Conservation (phyloP, 352 stramenopile species). For the Aphanomyces stellatus region DNA sequence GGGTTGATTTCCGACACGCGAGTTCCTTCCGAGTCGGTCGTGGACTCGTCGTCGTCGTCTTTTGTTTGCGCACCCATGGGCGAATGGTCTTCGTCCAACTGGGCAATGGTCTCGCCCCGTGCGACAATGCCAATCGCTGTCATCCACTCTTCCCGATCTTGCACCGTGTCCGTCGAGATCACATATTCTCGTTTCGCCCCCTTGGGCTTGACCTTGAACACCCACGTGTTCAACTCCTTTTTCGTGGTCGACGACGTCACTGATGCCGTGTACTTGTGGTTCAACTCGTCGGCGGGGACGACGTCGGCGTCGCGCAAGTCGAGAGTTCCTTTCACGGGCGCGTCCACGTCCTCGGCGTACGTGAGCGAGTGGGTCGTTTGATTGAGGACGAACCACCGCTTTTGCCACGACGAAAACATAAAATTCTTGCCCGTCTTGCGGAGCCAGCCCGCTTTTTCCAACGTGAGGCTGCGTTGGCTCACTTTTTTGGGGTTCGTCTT, state of each 20-base stretch:
- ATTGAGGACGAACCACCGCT: constrained; percentile 70
- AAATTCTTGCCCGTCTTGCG: constrained; percentile 72
- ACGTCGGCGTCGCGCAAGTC: constrained; percentile 56
- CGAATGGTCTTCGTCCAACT: not conserved
- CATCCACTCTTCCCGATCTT: constrained; percentile 84
- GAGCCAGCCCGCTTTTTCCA: constrained; percentile 64
- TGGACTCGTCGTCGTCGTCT: not conserved
- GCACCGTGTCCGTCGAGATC: constrained; percentile 74
- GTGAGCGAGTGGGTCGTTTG: constrained; percentile 69
- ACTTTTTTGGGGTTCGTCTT: not conserved
- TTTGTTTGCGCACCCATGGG: not conserved
- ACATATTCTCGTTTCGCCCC: constrained; percentile 72
- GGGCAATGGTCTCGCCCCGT: constrained; percentile 35
- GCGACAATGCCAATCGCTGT: constrained; percentile 69
- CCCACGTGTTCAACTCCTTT: constrained; percentile 70
- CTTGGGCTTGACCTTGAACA: constrained; percentile 70
- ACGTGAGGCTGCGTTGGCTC: not conserved
- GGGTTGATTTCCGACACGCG: no score
- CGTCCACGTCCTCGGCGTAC: constrained; percentile 60
- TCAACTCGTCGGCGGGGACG: constrained; percentile 68
- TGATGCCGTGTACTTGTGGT: constrained; percentile 71
- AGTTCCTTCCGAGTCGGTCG: not conserved
- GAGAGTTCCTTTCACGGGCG: constrained; percentile 56
- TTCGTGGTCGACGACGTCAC: constrained; percentile 72
- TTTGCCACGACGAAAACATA: constrained; percentile 57